Evolutionary conservation across 768 basidiomycete genomes (phyloP).

Genomic region (Austroboletus festivus): DNA sequence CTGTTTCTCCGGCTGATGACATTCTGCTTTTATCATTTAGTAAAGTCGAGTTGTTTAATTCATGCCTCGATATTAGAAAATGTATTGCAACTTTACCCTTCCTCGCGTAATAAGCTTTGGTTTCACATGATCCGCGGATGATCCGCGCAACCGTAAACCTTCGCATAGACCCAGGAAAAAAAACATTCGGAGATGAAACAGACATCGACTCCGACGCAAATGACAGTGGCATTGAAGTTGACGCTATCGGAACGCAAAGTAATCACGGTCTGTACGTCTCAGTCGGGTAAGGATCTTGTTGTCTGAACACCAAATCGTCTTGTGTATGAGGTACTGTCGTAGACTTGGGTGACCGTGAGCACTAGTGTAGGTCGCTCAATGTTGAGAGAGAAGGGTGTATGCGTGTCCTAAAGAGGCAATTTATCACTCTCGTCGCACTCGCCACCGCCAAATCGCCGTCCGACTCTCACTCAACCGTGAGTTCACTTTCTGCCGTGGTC

Average conservation of each 20-base stretch:
- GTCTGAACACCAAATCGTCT: too few species aligned
- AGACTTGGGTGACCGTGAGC: too few species aligned
- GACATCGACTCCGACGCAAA: constrained; percentile 22
- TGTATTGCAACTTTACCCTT: not conserved
- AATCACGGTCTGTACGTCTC: not conserved
- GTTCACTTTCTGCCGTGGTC: constrained; percentile 1
- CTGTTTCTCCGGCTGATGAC: constrained; percentile 6
- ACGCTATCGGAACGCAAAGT: not conserved
- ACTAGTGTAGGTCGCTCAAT: too few species aligned
- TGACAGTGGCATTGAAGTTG: too few species aligned
- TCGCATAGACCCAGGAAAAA: constrained; percentile 3
- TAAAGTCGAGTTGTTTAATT: constrained; percentile 9
- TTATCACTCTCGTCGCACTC: not conserved
- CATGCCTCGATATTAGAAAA: constrained; percentile 4
- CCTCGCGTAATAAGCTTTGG: constrained; percentile 15
- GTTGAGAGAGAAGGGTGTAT: too few species aligned
- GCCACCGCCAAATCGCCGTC: constrained; percentile 14
- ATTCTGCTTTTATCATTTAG: constrained; percentile 8
- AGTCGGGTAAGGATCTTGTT: too few species aligned
- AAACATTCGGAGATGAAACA: constrained; percentile 28
- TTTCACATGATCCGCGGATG: constrained; percentile 22
- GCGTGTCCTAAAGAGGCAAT: constrained; percentile 18
- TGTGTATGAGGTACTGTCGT: too few species aligned
- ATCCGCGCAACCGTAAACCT: constrained; percentile 26
- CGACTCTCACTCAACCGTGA: constrained; percentile 4